A percentile compares a stretch with the other conserved stretches of the same genome.
Conservation (phyloP, 805 yeast species). For the Metschnikowia noctiluminum region DNA sequence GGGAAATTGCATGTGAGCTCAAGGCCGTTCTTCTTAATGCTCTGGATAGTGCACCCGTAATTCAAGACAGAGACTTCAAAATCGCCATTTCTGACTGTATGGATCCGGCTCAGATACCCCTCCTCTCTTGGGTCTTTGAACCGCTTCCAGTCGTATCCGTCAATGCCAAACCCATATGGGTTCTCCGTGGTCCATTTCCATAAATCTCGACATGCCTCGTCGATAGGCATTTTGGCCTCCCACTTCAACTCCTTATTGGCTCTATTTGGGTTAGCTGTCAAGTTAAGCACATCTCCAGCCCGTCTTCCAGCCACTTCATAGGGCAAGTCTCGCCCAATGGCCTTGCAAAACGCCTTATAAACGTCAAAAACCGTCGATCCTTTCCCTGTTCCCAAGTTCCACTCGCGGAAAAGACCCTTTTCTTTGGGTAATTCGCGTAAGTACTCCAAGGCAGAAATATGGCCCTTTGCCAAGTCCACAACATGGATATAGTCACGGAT, state of each 20-base stretch:
- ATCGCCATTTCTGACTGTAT: conserved; percentile 28
- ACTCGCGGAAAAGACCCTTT: conserved; percentile 61
- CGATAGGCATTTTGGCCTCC: conserved; percentile 54
- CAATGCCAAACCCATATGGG: conserved; percentile 55
- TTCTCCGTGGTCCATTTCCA: conserved; percentile 76
- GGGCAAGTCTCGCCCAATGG: conserved; percentile 62
- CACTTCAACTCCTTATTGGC: conserved; percentile 67
- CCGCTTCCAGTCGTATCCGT: conserved; percentile 31
- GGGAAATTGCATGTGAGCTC: conserved; percentile 40
- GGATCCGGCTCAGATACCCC: conserved; percentile 33
- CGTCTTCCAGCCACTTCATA: conserved; percentile 65
- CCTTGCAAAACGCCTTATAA: conserved; percentile 58
- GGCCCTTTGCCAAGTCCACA: conserved; percentile 75
- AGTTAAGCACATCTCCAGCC: conserved; percentile 71
- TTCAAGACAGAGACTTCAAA: conserved; percentile 44
- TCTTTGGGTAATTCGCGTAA: conserved; percentile 31
- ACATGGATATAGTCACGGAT: conserved; percentile 81
- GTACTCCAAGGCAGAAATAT: conserved; percentile 64
- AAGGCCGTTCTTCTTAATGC: conserved; percentile 36
- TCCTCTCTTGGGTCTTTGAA: conserved; percentile 18
- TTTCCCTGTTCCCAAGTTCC: conserved; percentile 81
- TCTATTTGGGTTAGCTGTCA: conserved; percentile 67
- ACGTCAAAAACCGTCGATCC: conserved; percentile 80
- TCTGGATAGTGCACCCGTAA: conserved; percentile 51
- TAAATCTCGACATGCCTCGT: conserved; percentile 64